Evolutionary conservation across 1,284 basidiomycete species (phyloP).

Genomic region (Earliella scabrosa): DNA sequence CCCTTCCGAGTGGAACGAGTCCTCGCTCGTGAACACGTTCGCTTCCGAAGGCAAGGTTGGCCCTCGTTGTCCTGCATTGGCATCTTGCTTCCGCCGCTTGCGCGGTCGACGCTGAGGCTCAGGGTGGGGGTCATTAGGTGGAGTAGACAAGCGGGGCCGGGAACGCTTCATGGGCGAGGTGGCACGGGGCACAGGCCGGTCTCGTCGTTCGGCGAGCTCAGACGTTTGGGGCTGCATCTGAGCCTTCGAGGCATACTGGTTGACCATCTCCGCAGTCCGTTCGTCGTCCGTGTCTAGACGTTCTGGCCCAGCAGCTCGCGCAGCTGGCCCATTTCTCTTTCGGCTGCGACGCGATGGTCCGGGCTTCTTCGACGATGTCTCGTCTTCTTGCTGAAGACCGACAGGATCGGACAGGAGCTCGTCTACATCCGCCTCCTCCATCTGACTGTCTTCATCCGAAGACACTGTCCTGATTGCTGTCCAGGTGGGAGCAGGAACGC

Average conservation of each 20-base stretch:
- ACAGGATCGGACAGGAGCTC: constrained; percentile 22
- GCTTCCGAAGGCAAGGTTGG: constrained; percentile 12
- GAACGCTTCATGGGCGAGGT: background rate
- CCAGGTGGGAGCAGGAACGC: constrained; percentile 3
- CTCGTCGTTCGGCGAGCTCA: background rate
- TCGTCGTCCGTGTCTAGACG: constrained; percentile 27
- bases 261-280: constrained; percentile 22
- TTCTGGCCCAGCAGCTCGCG: background rate
- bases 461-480: constrained; percentile 1
- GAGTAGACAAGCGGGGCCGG: background rate
- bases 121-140: background rate
- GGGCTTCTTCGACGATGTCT: background rate
- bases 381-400: background rate
- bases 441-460: constrained; percentile 8
- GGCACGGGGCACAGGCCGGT: background rate
- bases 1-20: constrained; percentile 12
- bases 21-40: constrained; percentile 16
- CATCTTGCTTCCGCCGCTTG: constrained; percentile 3
- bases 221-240: background rate
- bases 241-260: constrained; percentile 5
- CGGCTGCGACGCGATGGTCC: background rate
- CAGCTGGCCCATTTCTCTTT: background rate
- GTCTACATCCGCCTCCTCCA: constrained; percentile 20
- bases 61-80: background rate
- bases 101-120: background rate